phyloP scores from a whole-genome alignment of 768 basidiomycete genomes.

The Lactarius indigo region DNA sequence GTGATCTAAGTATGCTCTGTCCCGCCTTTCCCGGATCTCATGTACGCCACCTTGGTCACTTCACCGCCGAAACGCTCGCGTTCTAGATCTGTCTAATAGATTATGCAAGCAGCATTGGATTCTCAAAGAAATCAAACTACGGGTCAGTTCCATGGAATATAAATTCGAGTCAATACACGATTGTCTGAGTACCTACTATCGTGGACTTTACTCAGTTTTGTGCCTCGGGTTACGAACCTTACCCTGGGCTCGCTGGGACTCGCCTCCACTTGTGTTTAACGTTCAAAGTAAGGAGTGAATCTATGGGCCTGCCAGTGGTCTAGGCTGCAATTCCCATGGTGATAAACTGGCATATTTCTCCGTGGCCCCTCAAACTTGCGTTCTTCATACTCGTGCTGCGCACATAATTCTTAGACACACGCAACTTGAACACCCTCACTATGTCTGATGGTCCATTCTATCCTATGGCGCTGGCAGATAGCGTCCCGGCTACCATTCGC shows the following conservation, averaged over 20 bases:
- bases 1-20: no score
- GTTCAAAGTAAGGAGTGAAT: neutral
- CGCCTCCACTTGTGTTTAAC: neutral
- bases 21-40: neutral
- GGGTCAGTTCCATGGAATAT: neutral
- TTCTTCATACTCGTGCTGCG: conserved; percentile 11
- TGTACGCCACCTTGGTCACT: neutral
- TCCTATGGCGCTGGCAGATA: neutral
- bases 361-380: neutral
- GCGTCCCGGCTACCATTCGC: neutral
- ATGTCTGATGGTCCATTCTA: conserved; percentile 4
- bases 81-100: neutral
- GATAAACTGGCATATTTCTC: neutral
- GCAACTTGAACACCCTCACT: neutral
- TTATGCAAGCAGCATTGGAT: neutral
- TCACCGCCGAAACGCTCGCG: neutral
- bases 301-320: neutral
- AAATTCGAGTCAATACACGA: neutral
- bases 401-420: neutral
- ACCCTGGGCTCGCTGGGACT: neutral
- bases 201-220: neutral
- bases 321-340: neutral
- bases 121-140: neutral
- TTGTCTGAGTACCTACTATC: neutral
- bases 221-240: neutral